phyloP scores from a whole-genome alignment of 495 filamentous ascomycete genomes.

The Penicillium mononematosum region DNA sequence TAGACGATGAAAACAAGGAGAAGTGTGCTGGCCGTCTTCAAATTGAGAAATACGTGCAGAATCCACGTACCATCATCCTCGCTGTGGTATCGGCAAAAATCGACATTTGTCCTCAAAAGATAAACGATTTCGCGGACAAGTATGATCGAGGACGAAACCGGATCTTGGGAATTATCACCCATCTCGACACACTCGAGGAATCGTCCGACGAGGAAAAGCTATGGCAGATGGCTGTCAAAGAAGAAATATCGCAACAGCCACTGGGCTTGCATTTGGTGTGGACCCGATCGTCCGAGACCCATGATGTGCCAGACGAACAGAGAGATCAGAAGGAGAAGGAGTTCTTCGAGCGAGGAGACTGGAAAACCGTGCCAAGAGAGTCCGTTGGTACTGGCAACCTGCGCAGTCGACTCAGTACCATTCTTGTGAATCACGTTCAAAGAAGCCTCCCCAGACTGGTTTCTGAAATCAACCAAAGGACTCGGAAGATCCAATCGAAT shows the following conservation, averaged over 20 bases:
- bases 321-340: not conserved
- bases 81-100: not conserved
- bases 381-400: not conserved
- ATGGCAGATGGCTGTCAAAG: not conserved
- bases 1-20: no score
- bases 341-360: not conserved
- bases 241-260: not conserved
- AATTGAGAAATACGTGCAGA: not conserved
- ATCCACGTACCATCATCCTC: not conserved
- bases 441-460: not conserved
- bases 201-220: not conserved
- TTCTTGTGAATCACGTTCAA: not conserved
- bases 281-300: not conserved
- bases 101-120: not conserved
- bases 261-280: not conserved
- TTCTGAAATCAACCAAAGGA: not conserved
- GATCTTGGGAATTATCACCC: slow-evolving; percentile 52
- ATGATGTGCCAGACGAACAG: no score
- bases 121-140: slow-evolving; percentile 18
- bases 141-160: slow-evolving; percentile 29
- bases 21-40: no score
- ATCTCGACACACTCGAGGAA: slow-evolving; percentile 38
- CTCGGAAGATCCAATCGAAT: not conserved
- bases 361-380: not conserved
- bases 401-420: not conserved